Evolutionary conservation across 2,329 filamentous ascomycete genomes (phyloP).

Genomic region (Thermothelomyces thermophilus): DNA sequence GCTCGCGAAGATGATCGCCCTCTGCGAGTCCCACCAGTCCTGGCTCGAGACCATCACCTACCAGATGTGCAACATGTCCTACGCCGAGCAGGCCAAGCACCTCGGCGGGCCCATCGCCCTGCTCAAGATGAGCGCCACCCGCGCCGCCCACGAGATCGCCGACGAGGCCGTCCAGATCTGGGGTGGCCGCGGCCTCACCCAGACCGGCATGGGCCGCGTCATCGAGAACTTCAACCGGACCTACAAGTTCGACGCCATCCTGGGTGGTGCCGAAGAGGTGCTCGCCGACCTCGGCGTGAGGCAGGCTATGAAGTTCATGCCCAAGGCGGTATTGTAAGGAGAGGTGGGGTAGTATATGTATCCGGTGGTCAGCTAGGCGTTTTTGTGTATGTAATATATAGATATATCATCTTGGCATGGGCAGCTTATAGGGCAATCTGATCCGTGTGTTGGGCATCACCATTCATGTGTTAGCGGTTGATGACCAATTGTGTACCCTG

Average conservation of each 20-base stretch:
- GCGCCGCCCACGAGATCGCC: conserved; percentile 73
- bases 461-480: background rate
- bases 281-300: conserved; percentile 73
- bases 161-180: conserved; percentile 83
- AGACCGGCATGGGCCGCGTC: conserved; percentile 73
- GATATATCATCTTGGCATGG: background rate
- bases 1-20: conserved; percentile 82
- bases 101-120: conserved; percentile 77
- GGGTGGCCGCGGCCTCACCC: conserved; percentile 72
- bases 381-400: background rate
- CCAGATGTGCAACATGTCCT: conserved; percentile 83
- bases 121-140: conserved; percentile 71
- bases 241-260: conserved; percentile 72
- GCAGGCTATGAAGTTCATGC: conserved; percentile 78
- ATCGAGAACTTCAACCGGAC: conserved; percentile 81
- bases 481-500: too few relatives aligned
- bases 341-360: background rate
- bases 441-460: background rate
- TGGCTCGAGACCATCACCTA: conserved; percentile 82
- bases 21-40: conserved; percentile 73
- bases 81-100: conserved; percentile 65
- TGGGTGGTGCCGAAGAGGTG: conserved; percentile 76
- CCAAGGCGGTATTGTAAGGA: conserved; percentile 69
- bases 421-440: background rate
- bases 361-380: too few relatives aligned